A percentile compares a stretch with the other conserved stretches of the same genome.
Conservation (phyloP, 257 asterid genomes). For the Ophiorrhiza pumila region DNA sequence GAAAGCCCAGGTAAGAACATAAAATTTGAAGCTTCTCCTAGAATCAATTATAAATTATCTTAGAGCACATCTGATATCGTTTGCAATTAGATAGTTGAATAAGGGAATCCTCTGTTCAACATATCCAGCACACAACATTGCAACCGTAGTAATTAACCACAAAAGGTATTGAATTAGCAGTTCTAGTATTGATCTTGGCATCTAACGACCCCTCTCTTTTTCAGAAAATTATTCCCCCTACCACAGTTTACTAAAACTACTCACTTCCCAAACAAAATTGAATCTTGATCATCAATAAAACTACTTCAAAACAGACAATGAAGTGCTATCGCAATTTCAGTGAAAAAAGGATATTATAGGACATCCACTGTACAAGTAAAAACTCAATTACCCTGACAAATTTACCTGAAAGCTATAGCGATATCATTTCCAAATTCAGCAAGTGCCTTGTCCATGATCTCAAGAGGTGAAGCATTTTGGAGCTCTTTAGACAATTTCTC, state of each 20-base stretch:
- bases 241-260: not conserved
- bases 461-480: slow-evolving; percentile 65
- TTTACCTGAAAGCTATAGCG: slow-evolving; percentile 85
- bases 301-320: not conserved
- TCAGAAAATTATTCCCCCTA: no score
- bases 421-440: slow-evolving; percentile 66
- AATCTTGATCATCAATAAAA: not conserved
- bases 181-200: not conserved
- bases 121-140: not conserved
- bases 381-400: not conserved
- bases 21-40: not conserved
- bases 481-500: slow-evolving; percentile 54
- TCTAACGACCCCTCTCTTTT: no score
- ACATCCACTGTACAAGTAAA: not conserved
- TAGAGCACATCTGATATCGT: not conserved
- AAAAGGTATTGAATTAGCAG: no score
- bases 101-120: not conserved
- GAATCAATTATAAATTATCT: not conserved
- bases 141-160: not conserved
- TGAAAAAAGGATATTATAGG: not conserved
- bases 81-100: not conserved
- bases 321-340: not conserved
- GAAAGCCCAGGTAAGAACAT: no score
- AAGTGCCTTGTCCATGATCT: slow-evolving; percentile 74
- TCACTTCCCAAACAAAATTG: not conserved